These are phyloP conservation scores for Linnemannia exigua DNA, from an alignment of 192 early-diverging fungal species.

Conservation along the genomic window DNA sequence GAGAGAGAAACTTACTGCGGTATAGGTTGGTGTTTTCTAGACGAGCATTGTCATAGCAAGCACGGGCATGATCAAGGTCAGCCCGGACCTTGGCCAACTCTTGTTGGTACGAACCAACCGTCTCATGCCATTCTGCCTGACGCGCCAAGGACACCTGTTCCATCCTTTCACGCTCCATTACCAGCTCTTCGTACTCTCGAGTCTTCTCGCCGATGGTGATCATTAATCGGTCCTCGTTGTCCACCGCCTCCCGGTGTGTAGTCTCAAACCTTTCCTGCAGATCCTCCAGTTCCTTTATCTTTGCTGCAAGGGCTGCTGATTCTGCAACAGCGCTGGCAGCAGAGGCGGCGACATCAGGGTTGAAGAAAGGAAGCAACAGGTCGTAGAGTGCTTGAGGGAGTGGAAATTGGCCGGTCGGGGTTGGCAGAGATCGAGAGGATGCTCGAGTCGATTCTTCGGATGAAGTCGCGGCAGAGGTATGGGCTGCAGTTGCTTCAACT, in stretches of 20 bases:
- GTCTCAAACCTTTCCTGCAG: not conserved
- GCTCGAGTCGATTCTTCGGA: not conserved
- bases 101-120: not conserved
- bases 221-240: not conserved
- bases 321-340: not conserved
- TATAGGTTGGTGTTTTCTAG: too few species aligned
- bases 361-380: not conserved
- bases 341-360: not conserved
- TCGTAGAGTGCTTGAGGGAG: not conserved
- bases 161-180: not conserved
- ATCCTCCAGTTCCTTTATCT: constrained; percentile 7
- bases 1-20: not conserved
- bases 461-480: not conserved
- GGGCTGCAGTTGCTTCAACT: not conserved
- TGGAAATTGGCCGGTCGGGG: not conserved
- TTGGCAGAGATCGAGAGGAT: not conserved
- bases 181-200: not conserved
- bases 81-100: not conserved
- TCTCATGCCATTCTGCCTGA: not conserved
- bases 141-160: not conserved
- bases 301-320: not conserved
- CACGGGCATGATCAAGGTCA: not conserved
- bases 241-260: not conserved
- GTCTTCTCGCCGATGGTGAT: not conserved
- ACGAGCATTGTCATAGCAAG: too few species aligned